Evolutionary conservation across 2,329 filamentous ascomycete genomes (phyloP).

Genomic region (Fusarium stilboides): DNA sequence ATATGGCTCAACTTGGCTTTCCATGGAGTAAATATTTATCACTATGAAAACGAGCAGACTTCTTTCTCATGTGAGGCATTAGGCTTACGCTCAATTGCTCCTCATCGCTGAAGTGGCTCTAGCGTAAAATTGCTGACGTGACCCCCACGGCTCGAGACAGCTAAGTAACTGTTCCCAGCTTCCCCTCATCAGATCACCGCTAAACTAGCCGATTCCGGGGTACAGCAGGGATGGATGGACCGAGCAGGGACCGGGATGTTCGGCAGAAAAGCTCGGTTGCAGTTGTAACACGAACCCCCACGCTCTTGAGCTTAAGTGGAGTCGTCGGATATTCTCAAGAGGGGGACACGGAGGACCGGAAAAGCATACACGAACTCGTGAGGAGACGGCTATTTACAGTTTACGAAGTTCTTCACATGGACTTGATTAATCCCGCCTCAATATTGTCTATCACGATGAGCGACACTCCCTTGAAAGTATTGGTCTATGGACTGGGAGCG

Average conservation of each 20-base stretch:
- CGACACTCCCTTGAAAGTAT: constrained; percentile 50
- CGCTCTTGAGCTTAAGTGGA: constrained; percentile 9
- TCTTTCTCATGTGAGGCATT: too few species aligned
- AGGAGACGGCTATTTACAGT: neutral
- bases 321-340: neutral
- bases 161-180: neutral
- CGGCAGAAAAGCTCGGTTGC: neutral
- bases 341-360: constrained; percentile 10
- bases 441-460: constrained; percentile 53
- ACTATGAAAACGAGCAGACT: too few species aligned
- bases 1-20: too few species aligned
- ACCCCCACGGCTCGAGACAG: neutral
- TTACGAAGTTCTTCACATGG: neutral
- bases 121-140: neutral
- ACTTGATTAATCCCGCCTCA: neutral
- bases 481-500: constrained; percentile 70
- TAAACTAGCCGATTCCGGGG: neutral
- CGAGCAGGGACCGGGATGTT: neutral
- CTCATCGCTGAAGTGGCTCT: too few species aligned
- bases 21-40: too few species aligned
- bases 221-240: neutral
- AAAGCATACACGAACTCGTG: neutral
- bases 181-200: neutral
- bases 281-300: constrained; percentile 1
- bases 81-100: too few species aligned